Conservation (phyloP, 257 asterid genomes). For the Apocynum venetum region DNA sequence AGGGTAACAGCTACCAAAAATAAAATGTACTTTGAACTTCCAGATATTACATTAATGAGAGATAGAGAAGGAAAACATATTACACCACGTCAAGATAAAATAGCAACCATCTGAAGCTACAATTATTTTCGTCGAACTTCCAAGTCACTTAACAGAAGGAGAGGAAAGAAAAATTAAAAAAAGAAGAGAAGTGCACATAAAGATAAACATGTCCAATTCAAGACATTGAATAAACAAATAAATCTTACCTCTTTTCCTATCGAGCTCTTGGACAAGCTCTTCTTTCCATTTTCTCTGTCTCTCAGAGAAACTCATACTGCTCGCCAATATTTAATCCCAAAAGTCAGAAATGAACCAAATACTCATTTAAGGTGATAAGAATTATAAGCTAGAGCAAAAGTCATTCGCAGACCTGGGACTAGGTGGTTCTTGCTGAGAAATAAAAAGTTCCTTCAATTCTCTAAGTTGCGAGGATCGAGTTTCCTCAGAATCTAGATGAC, state of each 20-base stretch:
- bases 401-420: conserved; percentile 59
- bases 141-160: not conserved
- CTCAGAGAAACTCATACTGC: conserved; percentile 56
- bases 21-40: not conserved
- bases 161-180: no score
- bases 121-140: not conserved
- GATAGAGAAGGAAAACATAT: not conserved
- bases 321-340: conserved; percentile 22
- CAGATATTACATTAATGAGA: not conserved
- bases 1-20: not conserved
- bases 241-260: conserved; percentile 77
- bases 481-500: conserved; percentile 49
- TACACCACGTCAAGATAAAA: not conserved
- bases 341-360: not conserved
- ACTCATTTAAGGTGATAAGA: not conserved
- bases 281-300: conserved; percentile 91
- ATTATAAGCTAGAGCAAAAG: conserved; percentile 9
- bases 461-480: conserved; percentile 29
- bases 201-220: conserved; percentile 1
- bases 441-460: conserved; percentile 43
- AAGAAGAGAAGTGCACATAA: not conserved
- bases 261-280: conserved; percentile 95
- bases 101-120: not conserved
- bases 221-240: conserved; percentile 2
- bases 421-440: conserved; percentile 55